Percentiles rank a stretch among this genome's conserved stretches.
Conservation (phyloP, 2,329 filamentous ascomycete species). For the Nannizziopsis arthrosporioides region DNA sequence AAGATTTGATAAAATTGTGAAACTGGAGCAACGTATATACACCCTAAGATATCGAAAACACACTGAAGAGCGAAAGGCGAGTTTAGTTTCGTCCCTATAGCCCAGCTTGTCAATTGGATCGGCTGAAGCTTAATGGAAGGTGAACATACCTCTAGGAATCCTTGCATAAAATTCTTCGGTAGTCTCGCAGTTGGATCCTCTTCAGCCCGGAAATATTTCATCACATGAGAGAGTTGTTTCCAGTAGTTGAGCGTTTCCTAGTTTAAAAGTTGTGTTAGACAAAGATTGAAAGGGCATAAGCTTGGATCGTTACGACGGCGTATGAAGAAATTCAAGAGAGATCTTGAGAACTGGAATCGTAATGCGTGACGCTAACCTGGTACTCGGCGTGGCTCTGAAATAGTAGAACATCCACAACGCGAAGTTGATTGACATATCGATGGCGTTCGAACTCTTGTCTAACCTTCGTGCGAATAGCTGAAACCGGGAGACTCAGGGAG, state of each 20-base stretch:
- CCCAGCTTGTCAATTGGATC: background rate
- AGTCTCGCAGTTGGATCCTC: slow-evolving; percentile 63
- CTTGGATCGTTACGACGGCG: no score
- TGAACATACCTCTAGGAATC: slow-evolving; percentile 75
- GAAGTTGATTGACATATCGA: slow-evolving; percentile 81
- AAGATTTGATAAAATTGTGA: slow-evolving; percentile 1
- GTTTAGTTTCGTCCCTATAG: slow-evolving; percentile 10
- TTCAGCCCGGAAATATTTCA: slow-evolving; percentile 92
- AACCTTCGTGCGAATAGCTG: slow-evolving; percentile 80
- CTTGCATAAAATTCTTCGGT: slow-evolving; percentile 82
- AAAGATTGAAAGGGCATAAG: background rate
- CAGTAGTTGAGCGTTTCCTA: slow-evolving; percentile 99
- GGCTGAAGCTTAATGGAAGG: slow-evolving; percentile 10
- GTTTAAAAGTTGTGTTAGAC: background rate
- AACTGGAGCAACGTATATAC: slow-evolving; percentile 11
- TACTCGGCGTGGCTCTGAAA: slow-evolving; percentile 88
- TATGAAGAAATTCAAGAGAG: background rate
- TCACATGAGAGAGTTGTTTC: slow-evolving; percentile 91
- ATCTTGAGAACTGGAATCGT: background rate
- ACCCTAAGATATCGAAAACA: slow-evolving; percentile 5
- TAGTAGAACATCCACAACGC: slow-evolving; percentile 76
- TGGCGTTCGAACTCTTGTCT: slow-evolving; percentile 94
- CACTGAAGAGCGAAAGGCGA: background rate
- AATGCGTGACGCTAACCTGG: slow-evolving; percentile 53
- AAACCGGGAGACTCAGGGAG: slow-evolving; percentile 77